Percentiles rank a stretch among this genome's conserved stretches.
Conservation (phyloP, 352 stramenopile species). For the Globisporangium heterothallicum region DNA sequence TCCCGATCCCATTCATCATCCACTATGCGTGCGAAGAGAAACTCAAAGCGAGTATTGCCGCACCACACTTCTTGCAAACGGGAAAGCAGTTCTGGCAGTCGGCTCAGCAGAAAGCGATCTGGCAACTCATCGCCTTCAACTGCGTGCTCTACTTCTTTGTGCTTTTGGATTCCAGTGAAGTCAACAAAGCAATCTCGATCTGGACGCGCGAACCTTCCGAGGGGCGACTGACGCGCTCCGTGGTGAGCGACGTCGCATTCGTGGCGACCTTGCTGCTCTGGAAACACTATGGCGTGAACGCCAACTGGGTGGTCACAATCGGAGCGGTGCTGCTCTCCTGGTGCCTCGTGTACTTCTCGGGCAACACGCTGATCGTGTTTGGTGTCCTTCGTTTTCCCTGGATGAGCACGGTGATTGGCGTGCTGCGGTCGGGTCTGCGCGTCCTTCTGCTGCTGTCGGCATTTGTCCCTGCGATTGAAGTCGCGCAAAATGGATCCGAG, state of each 20-base stretch:
- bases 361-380: slow-evolving; percentile 22
- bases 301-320: slow-evolving; percentile 19
- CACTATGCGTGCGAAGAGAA: slow-evolving; percentile 21
- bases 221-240: slow-evolving; percentile 13
- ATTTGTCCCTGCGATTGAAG: slow-evolving; percentile 40
- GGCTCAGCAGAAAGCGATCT: slow-evolving; percentile 38
- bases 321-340: slow-evolving; percentile 13
- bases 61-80: slow-evolving; percentile 11
- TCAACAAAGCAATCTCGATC: slow-evolving; percentile 16
- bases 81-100: slow-evolving; percentile 18
- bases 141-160: slow-evolving; percentile 37
- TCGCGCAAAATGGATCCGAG: slow-evolving; percentile 35
- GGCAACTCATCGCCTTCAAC: slow-evolving; percentile 40
- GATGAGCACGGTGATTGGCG: slow-evolving; percentile 16
- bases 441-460: slow-evolving; percentile 23
- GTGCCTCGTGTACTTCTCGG: slow-evolving; percentile 5
- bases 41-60: not conserved
- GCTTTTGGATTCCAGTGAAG: slow-evolving; percentile 22
- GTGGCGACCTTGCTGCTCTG: slow-evolving; percentile 19
- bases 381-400: slow-evolving; percentile 17
- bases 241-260: slow-evolving; percentile 20
- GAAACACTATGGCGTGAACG: slow-evolving; percentile 17
- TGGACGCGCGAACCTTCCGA: slow-evolving; percentile 15
- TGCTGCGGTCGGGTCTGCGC: slow-evolving; percentile 17
- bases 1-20: slow-evolving; percentile 27